These are phyloP conservation scores for Helminthosporium solani DNA, from an alignment of 2,329 filamentous ascomycete genomes.

Conservation along the genomic window DNA sequence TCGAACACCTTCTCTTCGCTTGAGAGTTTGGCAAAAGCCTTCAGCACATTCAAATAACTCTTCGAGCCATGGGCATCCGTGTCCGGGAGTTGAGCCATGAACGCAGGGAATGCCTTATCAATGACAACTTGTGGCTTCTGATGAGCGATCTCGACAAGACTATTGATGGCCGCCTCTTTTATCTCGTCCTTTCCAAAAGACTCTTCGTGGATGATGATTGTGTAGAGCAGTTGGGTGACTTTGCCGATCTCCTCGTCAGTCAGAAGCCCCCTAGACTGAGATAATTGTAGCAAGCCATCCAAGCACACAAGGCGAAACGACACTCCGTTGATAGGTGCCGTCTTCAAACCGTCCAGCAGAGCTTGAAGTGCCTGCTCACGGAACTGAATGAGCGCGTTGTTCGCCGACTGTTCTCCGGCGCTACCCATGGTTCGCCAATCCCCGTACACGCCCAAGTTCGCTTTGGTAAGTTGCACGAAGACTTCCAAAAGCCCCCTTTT, in stretches of 20 bases:
- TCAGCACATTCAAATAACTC: constrained; percentile 58
- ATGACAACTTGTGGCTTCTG: constrained; percentile 63
- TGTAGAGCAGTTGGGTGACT: constrained; percentile 61
- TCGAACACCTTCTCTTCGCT: constrained; percentile 63
- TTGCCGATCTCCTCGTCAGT: constrained; percentile 46
- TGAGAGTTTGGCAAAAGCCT: constrained; percentile 65
- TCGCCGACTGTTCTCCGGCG: constrained; percentile 28
- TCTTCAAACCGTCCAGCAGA: constrained; percentile 46
- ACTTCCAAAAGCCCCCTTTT: constrained; percentile 64
- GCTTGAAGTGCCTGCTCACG: constrained; percentile 45
- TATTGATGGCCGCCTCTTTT: constrained; percentile 58
- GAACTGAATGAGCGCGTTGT: constrained; percentile 44
- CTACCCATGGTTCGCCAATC: constrained; percentile 53
- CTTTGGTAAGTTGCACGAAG: constrained; percentile 57
- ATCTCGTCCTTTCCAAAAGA: constrained; percentile 58
- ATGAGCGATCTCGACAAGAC: constrained; percentile 61
- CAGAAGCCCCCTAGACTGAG: constrained; percentile 44
- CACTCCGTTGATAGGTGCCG: constrained; percentile 50
- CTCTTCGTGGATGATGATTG: constrained; percentile 61
- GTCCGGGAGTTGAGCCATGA: constrained; percentile 65
- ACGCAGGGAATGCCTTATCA: constrained; percentile 65
- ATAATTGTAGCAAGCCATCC: constrained; percentile 47
- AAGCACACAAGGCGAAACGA: constrained; percentile 51
- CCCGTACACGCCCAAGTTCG: constrained; percentile 59
- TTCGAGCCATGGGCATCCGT: constrained; percentile 49